Percentiles rank a stretch among this genome's conserved stretches.
phyloP scores from a whole-genome alignment of 768 basidiomycete species.

The Rhizopogon vulgaris region DNA sequence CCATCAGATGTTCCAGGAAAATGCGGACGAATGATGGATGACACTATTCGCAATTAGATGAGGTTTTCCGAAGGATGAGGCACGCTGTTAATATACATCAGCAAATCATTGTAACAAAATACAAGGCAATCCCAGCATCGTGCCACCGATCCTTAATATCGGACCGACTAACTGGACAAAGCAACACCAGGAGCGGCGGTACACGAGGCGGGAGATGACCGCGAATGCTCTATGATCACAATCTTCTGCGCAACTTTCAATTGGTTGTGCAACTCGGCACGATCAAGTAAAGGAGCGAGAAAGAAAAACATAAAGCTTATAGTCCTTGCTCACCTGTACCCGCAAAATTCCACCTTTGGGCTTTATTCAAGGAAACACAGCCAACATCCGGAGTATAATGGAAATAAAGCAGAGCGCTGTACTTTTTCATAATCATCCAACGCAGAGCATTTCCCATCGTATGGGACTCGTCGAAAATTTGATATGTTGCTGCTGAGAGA shows the following conservation, averaged over 20 bases:
- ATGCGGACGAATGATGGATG: not conserved
- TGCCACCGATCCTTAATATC: not conserved
- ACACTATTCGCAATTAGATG: constrained; percentile 89
- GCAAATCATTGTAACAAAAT: not conserved
- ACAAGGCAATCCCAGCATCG: not conserved
- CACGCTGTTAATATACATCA: constrained; percentile 13
- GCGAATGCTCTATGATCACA: not conserved
- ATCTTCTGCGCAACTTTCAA: not conserved
- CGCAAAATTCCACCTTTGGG: constrained; percentile 96
- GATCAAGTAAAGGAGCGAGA: not conserved
- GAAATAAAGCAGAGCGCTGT: constrained; percentile 18
- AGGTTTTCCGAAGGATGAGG: constrained; percentile 97
- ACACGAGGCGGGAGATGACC: not conserved
- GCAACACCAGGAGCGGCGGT: not conserved
- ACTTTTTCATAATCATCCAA: constrained; percentile 99
- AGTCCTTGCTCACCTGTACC: constrained; percentile 68
- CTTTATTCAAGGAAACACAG: constrained; percentile 34
- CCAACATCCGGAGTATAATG: not conserved
- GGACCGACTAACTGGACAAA: constrained; percentile 5
- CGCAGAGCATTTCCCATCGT: constrained; percentile 91
- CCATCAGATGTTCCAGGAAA: not conserved
- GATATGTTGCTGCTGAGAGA: constrained; percentile 85
- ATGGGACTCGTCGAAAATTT: constrained; percentile 90
- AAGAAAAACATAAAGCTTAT: not conserved
- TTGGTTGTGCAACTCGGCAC: not conserved